Percentiles rank a stretch among this genome's conserved stretches.
Evolutionary conservation across 305 asterid species (phyloP).

Genomic region (Fraxinus paxiana): DNA sequence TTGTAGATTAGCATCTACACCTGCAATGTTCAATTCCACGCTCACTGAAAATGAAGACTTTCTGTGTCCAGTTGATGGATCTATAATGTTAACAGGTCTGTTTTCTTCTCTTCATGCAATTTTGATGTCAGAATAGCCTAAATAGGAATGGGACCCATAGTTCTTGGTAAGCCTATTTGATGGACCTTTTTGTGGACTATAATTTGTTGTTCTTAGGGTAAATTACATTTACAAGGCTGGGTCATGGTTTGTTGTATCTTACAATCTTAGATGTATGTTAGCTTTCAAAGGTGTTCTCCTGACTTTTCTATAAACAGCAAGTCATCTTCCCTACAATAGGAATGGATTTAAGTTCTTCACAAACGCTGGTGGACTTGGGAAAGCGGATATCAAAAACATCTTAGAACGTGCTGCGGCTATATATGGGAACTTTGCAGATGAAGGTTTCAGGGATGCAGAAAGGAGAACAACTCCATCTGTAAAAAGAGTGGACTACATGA

Average conservation of each 20-base stretch:
- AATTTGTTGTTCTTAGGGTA: not conserved
- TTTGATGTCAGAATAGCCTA: not conserved
- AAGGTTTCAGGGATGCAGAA: constrained; percentile 44
- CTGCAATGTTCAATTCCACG: constrained; percentile 94
- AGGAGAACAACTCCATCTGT: constrained; percentile 45
- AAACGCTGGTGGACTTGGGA: constrained; percentile 85
- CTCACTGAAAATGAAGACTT: constrained; percentile 64
- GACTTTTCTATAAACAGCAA: constrained; percentile 58
- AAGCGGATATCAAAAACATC: constrained; percentile 87
- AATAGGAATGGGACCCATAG: not conserved
- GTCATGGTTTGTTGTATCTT: not conserved
- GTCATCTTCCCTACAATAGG: constrained; percentile 96
- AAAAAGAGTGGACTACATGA: constrained; percentile 79
- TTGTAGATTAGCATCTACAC: constrained; percentile 92
- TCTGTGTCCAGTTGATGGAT: constrained; percentile 84
- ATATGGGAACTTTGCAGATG: constrained; percentile 55
- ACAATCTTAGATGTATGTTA: not conserved
- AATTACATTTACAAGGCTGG: not conserved
- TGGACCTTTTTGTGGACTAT: not conserved
- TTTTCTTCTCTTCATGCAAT: constrained; percentile 6
- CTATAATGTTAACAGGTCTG: constrained; percentile 92
- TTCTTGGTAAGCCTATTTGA: not conserved
- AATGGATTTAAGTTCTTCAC: constrained; percentile 97
- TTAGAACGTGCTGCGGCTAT: constrained; percentile 75
- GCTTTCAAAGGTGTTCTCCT: constrained; percentile 11